These are phyloP conservation scores for Corniculantispora saksenae DNA, from an alignment of 2,329 filamentous ascomycete genomes.

Conservation along the genomic window DNA sequence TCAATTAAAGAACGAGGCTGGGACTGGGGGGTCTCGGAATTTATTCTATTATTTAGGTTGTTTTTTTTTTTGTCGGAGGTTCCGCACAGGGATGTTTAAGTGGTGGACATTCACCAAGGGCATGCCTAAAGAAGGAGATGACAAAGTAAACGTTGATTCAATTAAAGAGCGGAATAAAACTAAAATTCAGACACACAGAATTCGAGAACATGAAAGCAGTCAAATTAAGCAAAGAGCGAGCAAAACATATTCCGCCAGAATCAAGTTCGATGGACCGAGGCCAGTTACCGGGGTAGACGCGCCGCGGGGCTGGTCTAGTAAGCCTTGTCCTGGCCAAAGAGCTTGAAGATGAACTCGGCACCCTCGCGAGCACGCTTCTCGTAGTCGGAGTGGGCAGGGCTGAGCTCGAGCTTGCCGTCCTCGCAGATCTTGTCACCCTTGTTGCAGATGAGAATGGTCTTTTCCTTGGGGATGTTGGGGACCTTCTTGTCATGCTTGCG, in stretches of 20 bases:
- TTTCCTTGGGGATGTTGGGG: slow-evolving; percentile 34
- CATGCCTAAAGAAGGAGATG: not conserved
- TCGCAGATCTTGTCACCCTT: slow-evolving; percentile 39
- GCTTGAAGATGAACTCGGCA: slow-evolving; percentile 7
- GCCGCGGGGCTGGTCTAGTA: too few species aligned
- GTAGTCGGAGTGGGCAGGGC: slow-evolving; percentile 40
- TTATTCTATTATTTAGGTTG: not conserved
- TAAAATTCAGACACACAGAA: too few species aligned
- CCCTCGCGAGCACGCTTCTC: slow-evolving; percentile 29
- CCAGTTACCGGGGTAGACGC: too few species aligned
- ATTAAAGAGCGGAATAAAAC: not conserved
- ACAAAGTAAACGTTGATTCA: not conserved
- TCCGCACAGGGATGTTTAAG: not conserved
- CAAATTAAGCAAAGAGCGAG: not conserved
- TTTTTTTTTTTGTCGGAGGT: not conserved
- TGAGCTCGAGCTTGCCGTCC: slow-evolving; percentile 34
- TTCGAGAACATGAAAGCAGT: not conserved
- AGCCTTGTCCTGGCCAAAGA: not conserved
- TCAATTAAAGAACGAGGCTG: slow-evolving; percentile 12
- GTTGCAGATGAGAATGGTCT: slow-evolving; percentile 45
- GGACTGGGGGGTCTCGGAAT: not conserved
- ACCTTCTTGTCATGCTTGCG: slow-evolving; percentile 39
- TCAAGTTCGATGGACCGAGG: not conserved
- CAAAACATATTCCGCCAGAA: not conserved
- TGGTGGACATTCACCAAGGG: not conserved